Evolutionary conservation across 306 rosid genomes (phyloP).

Genomic region (Castanea sativa): DNA sequence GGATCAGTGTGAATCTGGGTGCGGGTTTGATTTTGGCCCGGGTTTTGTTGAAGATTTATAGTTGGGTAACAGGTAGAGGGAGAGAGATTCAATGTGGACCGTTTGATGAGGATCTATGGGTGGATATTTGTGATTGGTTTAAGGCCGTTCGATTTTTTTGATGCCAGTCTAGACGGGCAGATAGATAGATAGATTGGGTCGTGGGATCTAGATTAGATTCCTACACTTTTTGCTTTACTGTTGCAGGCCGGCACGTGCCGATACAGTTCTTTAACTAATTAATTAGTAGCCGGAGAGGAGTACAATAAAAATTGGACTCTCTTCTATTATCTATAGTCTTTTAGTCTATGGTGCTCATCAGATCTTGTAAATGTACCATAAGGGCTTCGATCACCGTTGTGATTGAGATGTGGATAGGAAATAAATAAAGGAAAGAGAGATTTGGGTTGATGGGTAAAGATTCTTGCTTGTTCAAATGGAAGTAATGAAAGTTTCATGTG

Average conservation of each 20-base stretch:
- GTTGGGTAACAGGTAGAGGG: conserved; percentile 23
- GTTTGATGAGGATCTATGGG: conserved; percentile 30
- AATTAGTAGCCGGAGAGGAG: too few species aligned
- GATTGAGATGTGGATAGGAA: too few species aligned
- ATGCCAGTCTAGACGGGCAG: conserved; percentile 36
- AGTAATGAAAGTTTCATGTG: neutral
- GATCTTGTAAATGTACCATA: too few species aligned
- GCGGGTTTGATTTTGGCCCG: conserved; percentile 14
- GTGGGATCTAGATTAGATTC: conserved; percentile 43
- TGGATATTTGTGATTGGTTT: neutral
- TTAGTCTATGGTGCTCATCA: too few species aligned
- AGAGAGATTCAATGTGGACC: conserved; percentile 32
- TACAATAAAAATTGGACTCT: too few species aligned
- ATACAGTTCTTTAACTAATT: neutral
- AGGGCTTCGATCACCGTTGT: too few species aligned
- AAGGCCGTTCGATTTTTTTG: conserved; percentile 16
- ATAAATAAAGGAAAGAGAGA: too few species aligned
- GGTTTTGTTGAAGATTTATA: conserved; percentile 35
- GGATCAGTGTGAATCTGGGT: conserved; percentile 13
- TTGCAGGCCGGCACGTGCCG: conserved; percentile 77
- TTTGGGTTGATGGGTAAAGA: too few species aligned
- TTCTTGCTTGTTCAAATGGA: conserved; percentile 1
- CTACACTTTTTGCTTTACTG: conserved; percentile 45
- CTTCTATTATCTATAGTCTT: too few species aligned
- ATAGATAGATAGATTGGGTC: conserved; percentile 31